Conservation (phyloP, 768 basidiomycete genomes). For the Xerocomellus intermedius region DNA sequence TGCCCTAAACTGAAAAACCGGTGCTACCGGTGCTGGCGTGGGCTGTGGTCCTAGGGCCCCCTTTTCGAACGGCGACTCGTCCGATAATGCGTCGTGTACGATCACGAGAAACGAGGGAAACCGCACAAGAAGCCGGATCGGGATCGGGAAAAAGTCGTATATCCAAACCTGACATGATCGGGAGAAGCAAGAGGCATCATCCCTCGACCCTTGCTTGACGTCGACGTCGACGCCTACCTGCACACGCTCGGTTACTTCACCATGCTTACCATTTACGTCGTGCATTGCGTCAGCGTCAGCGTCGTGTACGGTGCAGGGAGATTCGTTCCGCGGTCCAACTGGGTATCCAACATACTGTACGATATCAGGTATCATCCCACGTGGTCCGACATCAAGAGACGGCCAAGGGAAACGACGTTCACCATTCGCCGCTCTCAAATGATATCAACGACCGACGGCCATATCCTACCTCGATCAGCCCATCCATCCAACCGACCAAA, state of each 20-base stretch:
- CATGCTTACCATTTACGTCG: background rate
- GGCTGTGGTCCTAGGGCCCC: too few relatives aligned
- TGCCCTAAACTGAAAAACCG: too few relatives aligned
- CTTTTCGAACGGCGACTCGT: too few relatives aligned
- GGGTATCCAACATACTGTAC: background rate
- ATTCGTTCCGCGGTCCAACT: too few relatives aligned
- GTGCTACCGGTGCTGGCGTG: too few relatives aligned
- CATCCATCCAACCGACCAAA: too few relatives aligned
- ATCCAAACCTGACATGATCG: conserved; percentile 6
- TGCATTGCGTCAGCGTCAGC: background rate
- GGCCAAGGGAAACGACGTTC: too few relatives aligned
- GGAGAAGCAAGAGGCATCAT: background rate
- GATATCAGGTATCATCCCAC: background rate
- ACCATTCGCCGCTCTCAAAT: conserved; percentile 19
- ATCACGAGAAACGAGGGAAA: background rate
- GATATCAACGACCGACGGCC: conserved; percentile 44
- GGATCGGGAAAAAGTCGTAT: conserved; percentile 3
- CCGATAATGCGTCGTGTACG: background rate
- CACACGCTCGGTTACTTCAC: background rate
- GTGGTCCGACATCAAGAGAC: too few relatives aligned
- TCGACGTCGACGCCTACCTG: conserved; percentile 3
- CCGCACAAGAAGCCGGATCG: background rate
- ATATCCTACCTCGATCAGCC: conserved; percentile 32
- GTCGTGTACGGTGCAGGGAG: background rate
- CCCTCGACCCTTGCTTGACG: conserved; percentile 13